Evolutionary conservation across 2,329 filamentous ascomycete genomes (phyloP).

Genomic region (Epichloe glyceriae): DNA sequence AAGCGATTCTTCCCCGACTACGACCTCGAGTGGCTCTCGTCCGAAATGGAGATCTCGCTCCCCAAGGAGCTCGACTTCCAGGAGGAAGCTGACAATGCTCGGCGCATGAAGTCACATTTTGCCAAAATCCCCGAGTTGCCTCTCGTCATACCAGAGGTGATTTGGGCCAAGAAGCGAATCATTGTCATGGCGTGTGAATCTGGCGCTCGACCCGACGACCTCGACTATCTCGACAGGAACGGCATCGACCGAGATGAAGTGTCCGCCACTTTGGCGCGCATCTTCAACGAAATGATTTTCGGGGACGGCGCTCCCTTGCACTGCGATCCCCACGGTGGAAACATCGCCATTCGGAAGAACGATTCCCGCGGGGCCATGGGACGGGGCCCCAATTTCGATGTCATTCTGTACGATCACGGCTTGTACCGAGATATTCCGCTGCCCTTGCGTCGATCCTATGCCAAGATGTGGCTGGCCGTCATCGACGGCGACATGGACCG

Average conservation of each 20-base stretch:
- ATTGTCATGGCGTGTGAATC: constrained; percentile 91
- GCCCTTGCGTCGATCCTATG: constrained; percentile 69
- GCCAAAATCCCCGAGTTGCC: constrained; percentile 59
- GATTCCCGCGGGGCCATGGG: constrained; percentile 35
- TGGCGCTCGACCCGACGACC: constrained; percentile 76
- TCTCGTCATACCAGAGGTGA: constrained; percentile 74
- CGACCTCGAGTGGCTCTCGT: constrained; percentile 88
- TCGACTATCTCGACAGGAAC: constrained; percentile 72
- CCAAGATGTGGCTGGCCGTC: constrained; percentile 94
- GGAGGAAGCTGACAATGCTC: constrained; percentile 74
- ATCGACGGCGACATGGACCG: constrained; percentile 73
- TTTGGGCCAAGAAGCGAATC: constrained; percentile 81
- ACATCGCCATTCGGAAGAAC: constrained; percentile 83
- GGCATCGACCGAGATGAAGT: constrained; percentile 92
- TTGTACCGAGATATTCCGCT: constrained; percentile 86
- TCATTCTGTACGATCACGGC: constrained; percentile 93
- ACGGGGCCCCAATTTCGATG: constrained; percentile 66
- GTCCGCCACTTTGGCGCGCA: constrained; percentile 73
- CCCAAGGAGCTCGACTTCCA: constrained; percentile 87
- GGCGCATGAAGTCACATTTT: constrained; percentile 70
- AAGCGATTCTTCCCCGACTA: constrained; percentile 96
- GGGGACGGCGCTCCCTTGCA: constrained; percentile 78
- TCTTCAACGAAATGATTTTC: constrained; percentile 99
- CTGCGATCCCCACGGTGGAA: constrained; percentile 94
- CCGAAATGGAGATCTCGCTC: constrained; percentile 82